These are phyloP conservation scores for Cylindrotheca fusiformis DNA, from an alignment of 108 stramenopile species.

Conservation along the genomic window DNA sequence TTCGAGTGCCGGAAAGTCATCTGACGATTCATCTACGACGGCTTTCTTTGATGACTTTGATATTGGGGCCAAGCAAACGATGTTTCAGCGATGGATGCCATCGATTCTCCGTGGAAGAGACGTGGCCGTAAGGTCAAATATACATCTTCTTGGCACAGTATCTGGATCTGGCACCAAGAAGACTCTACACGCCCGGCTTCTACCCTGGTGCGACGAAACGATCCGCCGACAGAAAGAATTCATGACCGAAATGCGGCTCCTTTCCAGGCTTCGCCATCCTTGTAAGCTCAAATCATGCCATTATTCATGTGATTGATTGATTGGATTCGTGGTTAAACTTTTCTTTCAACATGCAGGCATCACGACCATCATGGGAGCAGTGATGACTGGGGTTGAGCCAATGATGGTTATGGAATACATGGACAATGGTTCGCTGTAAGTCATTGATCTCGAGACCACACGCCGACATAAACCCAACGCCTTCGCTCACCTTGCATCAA, in stretches of 20 bases:
- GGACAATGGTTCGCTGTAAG: constrained; percentile 27
- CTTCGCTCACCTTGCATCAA: constrained; percentile 2
- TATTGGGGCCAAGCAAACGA: neutral
- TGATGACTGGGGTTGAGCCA: constrained; percentile 36
- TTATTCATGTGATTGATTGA: neutral
- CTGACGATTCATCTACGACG: too few species aligned
- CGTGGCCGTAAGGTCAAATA: neutral
- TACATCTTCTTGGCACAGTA: neutral
- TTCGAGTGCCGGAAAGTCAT: too few species aligned
- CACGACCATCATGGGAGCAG: constrained; percentile 47
- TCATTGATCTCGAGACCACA: neutral
- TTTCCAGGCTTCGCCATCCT: constrained; percentile 60
- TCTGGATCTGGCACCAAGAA: neutral
- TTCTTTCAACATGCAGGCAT: constrained; percentile 55
- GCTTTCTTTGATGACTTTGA: neutral
- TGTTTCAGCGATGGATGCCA: neutral
- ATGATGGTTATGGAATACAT: constrained; percentile 38
- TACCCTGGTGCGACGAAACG: neutral
- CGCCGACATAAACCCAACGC: neutral
- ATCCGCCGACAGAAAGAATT: constrained; percentile 30
- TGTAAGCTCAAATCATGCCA: constrained; percentile 5
- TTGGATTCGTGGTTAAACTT: neutral
- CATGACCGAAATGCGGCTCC: constrained; percentile 52
- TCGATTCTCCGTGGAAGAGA: neutral
- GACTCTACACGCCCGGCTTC: neutral